Conservation (phyloP, 257 asterid species). For the Handroanthus guayacan region DNA sequence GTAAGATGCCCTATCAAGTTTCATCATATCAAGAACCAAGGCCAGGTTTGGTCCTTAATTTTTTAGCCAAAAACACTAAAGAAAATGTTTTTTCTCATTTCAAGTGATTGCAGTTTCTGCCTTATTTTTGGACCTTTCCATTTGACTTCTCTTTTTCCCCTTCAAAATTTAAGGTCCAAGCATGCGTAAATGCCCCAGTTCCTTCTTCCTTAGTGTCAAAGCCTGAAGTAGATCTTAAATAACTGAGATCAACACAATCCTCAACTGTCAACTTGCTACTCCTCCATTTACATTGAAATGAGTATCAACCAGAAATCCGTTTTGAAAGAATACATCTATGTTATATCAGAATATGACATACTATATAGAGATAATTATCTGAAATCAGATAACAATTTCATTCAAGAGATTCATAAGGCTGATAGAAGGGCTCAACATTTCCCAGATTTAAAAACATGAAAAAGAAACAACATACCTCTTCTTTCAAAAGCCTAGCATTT, state of each 20-base stretch:
- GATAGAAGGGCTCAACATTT: background rate
- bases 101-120: too few relatives aligned
- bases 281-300: background rate
- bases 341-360: too few relatives aligned
- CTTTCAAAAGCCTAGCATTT: conserved; percentile 64
- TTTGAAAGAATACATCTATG: too few relatives aligned
- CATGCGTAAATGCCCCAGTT: background rate
- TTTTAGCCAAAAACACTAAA: too few relatives aligned
- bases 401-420: background rate
- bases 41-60: too few relatives aligned
- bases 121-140: too few relatives aligned
- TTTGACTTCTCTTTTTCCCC: too few relatives aligned
- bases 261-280: background rate
- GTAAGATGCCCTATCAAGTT: background rate
- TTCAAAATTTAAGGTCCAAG: too few relatives aligned
- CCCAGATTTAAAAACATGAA: background rate
- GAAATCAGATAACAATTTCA: background rate
- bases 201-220: background rate
- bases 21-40: conserved; percentile 3
- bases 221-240: background rate
- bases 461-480: conserved; percentile 50
- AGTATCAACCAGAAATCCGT: too few relatives aligned
- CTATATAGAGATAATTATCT: background rate
- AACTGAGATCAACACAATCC: conserved; percentile 2
- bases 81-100: too few relatives aligned